Evolutionary conservation across 306 rosid species (phyloP).

Genomic region (Medicago truncatula): DNA sequence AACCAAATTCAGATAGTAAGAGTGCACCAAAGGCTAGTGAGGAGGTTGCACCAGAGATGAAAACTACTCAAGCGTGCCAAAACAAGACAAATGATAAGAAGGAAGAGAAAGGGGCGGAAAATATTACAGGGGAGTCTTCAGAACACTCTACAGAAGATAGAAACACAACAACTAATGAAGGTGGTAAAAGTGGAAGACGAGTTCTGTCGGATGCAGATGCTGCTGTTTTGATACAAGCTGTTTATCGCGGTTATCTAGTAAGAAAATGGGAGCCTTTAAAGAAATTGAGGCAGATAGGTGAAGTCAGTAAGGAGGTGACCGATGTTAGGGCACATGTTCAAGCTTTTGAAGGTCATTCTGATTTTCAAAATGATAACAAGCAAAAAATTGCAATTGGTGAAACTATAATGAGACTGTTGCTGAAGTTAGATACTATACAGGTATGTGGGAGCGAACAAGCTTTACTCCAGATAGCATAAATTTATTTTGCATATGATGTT

Average conservation of each 20-base stretch:
- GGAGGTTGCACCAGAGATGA: conserved; percentile 37
- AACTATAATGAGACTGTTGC: conserved; percentile 74
- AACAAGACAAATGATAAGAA: conserved; percentile 25
- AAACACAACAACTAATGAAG: not conserved
- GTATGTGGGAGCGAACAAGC: conserved; percentile 38
- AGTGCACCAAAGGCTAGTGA: conserved; percentile 21
- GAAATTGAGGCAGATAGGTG: conserved; percentile 72
- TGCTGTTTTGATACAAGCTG: conserved; percentile 71
- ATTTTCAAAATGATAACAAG: conserved; percentile 52
- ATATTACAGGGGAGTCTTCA: too few relatives aligned
- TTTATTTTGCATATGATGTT: not conserved
- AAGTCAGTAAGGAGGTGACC: conserved; percentile 51
- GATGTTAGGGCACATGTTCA: conserved; percentile 49
- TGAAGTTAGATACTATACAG: conserved; percentile 80
- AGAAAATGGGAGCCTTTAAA: conserved; percentile 76
- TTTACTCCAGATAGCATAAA: not conserved
- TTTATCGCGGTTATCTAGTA: conserved; percentile 64
- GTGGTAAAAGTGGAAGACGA: conserved; percentile 22
- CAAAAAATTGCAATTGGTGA: conserved; percentile 63
- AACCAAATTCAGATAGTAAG: not conserved
- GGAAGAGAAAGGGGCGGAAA: not conserved
- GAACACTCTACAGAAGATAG: too few relatives aligned
- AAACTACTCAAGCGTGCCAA: conserved; percentile 32
- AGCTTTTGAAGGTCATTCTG: conserved; percentile 51
- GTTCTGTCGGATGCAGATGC: conserved; percentile 60